These are phyloP conservation scores for Pyrus bretschneideri DNA, from an alignment of 306 rosid species.

Conservation along the genomic window DNA sequence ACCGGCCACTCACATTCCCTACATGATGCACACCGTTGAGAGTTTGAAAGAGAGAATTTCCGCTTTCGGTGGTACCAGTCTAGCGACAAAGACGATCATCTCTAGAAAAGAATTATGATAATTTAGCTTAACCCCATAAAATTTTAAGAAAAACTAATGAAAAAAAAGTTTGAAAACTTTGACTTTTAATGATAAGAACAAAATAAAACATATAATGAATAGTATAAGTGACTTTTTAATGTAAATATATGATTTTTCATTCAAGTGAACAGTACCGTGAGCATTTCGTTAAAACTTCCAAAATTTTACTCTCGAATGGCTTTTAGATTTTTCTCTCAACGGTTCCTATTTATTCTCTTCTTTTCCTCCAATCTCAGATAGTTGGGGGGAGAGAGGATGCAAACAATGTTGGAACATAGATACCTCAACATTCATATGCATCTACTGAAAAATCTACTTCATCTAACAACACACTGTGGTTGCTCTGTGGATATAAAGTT, in stretches of 20 bases:
- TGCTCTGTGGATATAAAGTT: not conserved
- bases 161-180: too few relatives aligned
- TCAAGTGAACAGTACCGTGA: too few relatives aligned
- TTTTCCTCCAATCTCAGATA: not conserved
- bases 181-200: too few relatives aligned
- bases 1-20: not conserved
- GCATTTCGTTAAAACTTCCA: too few relatives aligned
- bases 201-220: too few relatives aligned
- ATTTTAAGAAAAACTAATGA: too few relatives aligned
- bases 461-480: not conserved
- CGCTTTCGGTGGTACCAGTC: not conserved
- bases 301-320: not conserved
- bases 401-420: not conserved
- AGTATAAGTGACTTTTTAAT: too few relatives aligned
- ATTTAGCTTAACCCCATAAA: not conserved
- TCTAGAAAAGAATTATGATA: not conserved
- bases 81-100: not conserved
- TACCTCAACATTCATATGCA: not conserved
- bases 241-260: too few relatives aligned
- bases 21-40: not conserved
- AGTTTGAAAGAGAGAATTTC: not conserved
- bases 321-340: not conserved
- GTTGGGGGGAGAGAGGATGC: not conserved
- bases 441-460: conserved; percentile 1
- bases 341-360: not conserved